These are phyloP conservation scores for Pterocarpus macrocarpus DNA, from an alignment of 306 rosid species.

Conservation along the genomic window DNA sequence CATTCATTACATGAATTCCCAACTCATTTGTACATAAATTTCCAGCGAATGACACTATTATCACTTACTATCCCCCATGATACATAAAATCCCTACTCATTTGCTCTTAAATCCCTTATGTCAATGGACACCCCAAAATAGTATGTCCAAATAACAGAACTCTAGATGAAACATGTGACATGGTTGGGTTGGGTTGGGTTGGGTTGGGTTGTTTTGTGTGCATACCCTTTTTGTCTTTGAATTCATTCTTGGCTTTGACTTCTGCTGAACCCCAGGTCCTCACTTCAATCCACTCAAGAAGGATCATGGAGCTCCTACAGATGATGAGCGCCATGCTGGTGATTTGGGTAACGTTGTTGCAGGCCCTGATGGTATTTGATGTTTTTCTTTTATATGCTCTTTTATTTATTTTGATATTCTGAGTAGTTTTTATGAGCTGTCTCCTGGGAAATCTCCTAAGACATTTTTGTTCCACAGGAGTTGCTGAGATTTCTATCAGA, in stretches of 20 bases:
- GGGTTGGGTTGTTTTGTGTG: background rate
- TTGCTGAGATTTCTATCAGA: constrained; percentile 72
- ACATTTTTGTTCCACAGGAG: constrained; percentile 56
- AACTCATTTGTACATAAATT: too few species aligned
- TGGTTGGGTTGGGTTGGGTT: background rate
- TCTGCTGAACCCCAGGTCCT: constrained; percentile 57
- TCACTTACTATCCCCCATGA: too few species aligned
- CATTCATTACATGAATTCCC: too few species aligned
- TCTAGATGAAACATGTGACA: too few species aligned
- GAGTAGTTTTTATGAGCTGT: constrained; percentile 11
- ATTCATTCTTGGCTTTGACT: background rate
- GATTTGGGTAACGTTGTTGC: constrained; percentile 84
- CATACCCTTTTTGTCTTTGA: background rate
- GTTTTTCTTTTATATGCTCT: background rate
- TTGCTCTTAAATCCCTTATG: too few species aligned
- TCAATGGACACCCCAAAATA: too few species aligned
- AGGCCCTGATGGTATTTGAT: constrained; percentile 69
- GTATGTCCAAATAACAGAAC: too few species aligned
- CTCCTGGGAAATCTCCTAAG: constrained; percentile 2
- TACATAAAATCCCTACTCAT: too few species aligned
- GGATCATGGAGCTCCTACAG: constrained; percentile 73
- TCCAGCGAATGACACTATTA: too few species aligned
- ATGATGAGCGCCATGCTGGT: constrained; percentile 79
- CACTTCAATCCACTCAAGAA: constrained; percentile 80
- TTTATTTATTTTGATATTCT: constrained; percentile 20